Evolutionary conservation across 352 stramenopile genomes (phyloP), one percentile per base, ranked within the genome.

Genomic region (Pythium sukuiense): DNA sequence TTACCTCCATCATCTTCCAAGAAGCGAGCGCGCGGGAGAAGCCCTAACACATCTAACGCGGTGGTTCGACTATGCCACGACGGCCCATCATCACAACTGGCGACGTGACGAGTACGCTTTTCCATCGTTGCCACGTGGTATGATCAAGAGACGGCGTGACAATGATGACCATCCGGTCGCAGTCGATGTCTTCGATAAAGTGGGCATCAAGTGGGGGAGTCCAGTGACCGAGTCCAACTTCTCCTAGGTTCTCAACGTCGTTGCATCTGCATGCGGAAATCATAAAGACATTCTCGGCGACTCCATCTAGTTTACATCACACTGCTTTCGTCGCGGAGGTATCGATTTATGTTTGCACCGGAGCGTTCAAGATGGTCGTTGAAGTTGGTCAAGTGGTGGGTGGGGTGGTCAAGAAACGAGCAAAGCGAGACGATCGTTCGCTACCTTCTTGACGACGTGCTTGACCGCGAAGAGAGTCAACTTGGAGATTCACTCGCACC

Each of bases 331-430:
- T 3, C 63, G 35, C 6, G 55, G 55, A 8, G 63, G 63, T 69
- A 69, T 14, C 33, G 63, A 0, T 69, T 64, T 9, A 57, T 69
- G 55, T 69, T 69, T 14, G 35, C 55, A 35, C 55, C 63, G 0
- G 46, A 62, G 45, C 18, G 3, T 16, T 6, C 27, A 2, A 45
- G 29, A 2, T 70, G 63, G 56, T 70, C 63, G 1, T 50, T 70
- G 1, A 70, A 70, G 63, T 11, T 61, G 18, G 63, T 70, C 9
- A 70, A 70, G 64, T 65, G 57, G 56, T 65, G 45, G 63, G 56
- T 13, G 2, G 49, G 63, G 12, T 70, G 56, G 56, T 61, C 50
- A 2, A 5, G 5, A 14, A 65, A 70, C 41, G 39, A 61, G 18
- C 63, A 62, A 30, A 65, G 41, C 49, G 56, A 70, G 16, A 70